A percentile compares a stretch with the other conserved stretches of the same genome.
Evolutionary conservation across 202 grass and related monocot genomes (phyloP).

Genomic region (Elaeis oleifera): DNA sequence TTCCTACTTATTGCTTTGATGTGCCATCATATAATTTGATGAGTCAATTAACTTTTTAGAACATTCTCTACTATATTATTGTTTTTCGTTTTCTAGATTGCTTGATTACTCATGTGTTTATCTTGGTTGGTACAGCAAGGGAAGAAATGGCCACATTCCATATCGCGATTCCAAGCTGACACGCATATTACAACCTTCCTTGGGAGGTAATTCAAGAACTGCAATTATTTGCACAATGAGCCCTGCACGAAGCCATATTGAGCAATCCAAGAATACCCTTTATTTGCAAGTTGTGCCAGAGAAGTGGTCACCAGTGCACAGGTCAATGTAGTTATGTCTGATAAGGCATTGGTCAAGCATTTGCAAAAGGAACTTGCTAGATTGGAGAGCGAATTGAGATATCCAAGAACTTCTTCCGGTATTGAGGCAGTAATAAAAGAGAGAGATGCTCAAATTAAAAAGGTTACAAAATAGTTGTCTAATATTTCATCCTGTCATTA

Average conservation of each 20-base stretch:
- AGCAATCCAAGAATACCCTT: slow-evolving; percentile 89
- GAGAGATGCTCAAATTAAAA: slow-evolving; percentile 65
- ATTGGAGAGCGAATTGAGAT: slow-evolving; percentile 8
- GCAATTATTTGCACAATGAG: slow-evolving; percentile 88
- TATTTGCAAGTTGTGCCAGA: slow-evolving; percentile 82
- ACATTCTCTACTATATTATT: no score
- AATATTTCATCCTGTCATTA: not conserved
- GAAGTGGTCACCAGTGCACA: slow-evolving; percentile 70
- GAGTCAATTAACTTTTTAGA: no score
- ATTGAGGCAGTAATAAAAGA: slow-evolving; percentile 66
- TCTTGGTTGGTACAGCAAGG: slow-evolving; percentile 42
- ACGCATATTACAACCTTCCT: slow-evolving; percentile 74
- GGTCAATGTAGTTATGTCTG: slow-evolving; percentile 62
- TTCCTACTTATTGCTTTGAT: no score
- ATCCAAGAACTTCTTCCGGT: slow-evolving; percentile 48
- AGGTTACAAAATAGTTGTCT: slow-evolving; percentile 43
- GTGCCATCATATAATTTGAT: no score
- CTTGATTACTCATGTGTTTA: no score
- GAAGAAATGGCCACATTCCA: slow-evolving; percentile 67
- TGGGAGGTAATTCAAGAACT: slow-evolving; percentile 91
- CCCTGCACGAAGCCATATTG: slow-evolving; percentile 61
- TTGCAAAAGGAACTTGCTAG: slow-evolving; percentile 5
- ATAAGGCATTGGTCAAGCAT: slow-evolving; percentile 2
- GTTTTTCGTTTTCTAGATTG: no score
- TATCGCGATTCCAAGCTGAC: slow-evolving; percentile 94